phyloP scores from a whole-genome alignment of 352 stramenopile species.

The Phytophthora foliorum region DNA sequence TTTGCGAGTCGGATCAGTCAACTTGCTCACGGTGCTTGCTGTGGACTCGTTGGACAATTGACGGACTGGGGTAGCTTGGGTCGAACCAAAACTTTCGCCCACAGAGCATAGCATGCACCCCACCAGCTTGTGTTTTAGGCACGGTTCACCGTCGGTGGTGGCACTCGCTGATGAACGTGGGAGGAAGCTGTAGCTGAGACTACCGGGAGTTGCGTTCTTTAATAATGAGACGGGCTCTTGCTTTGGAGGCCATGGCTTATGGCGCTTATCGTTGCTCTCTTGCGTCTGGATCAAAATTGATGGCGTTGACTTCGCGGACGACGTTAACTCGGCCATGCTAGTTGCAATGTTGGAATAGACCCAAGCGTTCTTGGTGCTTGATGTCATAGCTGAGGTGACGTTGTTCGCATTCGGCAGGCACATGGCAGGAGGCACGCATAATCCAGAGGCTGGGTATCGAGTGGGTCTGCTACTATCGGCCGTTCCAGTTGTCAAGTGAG shows the following conservation, averaged over 20 bases:
- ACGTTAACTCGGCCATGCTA: conserved; percentile 13
- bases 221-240: conserved; percentile 19
- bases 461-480: background rate
- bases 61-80: background rate
- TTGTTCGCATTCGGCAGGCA: background rate
- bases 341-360: conserved; percentile 5
- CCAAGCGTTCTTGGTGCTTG: conserved; percentile 10
- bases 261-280: conserved; percentile 4
- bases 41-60: background rate
- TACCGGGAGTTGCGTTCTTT: conserved; percentile 16
- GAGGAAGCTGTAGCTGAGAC: conserved; percentile 14
- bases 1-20: conserved; percentile 12
- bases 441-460: conserved; percentile 2
- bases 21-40: background rate
- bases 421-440: conserved; percentile 19
- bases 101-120: conserved; percentile 73
- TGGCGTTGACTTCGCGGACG: conserved; percentile 23
- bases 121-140: conserved; percentile 67
- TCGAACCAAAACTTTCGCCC: conserved; percentile 19
- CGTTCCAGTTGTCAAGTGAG: background rate
- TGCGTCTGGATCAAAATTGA: conserved; percentile 16
- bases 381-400: background rate
- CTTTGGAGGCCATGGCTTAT: background rate
- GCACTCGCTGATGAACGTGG: background rate
- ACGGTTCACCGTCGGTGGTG: conserved; percentile 16